A percentile compares a stretch with the other conserved stretches of the same genome.
These are phyloP conservation scores for Candida sanyaensis DNA, from an alignment of 1,139 yeast genomes.

Conservation along the genomic window DNA sequence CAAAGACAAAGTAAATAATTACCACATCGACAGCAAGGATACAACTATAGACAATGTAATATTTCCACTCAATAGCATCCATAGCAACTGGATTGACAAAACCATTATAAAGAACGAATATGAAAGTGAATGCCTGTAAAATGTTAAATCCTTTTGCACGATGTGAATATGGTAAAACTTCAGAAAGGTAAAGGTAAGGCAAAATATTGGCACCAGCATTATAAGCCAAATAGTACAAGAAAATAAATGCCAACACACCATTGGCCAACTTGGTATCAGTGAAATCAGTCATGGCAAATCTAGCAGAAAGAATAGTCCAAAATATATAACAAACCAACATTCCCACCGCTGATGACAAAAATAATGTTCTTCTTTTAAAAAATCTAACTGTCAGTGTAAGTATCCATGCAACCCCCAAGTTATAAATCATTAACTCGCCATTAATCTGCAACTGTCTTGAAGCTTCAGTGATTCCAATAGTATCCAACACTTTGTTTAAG, in stretches of 20 bases:
- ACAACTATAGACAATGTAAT: slow-evolving; percentile 56
- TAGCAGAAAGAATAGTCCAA: slow-evolving; percentile 41
- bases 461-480: slow-evolving; percentile 50
- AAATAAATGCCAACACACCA: slow-evolving; percentile 48
- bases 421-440: slow-evolving; percentile 45
- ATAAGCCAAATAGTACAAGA: slow-evolving; percentile 39
- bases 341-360: slow-evolving; percentile 33
- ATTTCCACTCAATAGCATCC: slow-evolving; percentile 60
- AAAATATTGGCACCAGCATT: slow-evolving; percentile 37
- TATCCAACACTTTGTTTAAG: slow-evolving; percentile 45
- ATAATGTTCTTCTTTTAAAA: slow-evolving; percentile 48
- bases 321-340: slow-evolving; percentile 42
- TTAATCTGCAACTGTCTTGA: slow-evolving; percentile 48
- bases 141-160: slow-evolving; percentile 47
- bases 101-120: slow-evolving; percentile 27
- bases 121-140: slow-evolving; percentile 27
- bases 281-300: slow-evolving; percentile 37
- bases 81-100: slow-evolving; percentile 63
- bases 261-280: slow-evolving; percentile 34
- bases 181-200: slow-evolving; percentile 38
- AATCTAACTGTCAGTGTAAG: slow-evolving; percentile 31
- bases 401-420: slow-evolving; percentile 34
- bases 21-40: slow-evolving; percentile 36
- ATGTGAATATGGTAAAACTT: slow-evolving; percentile 45
- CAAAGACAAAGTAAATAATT: slow-evolving; percentile 43